Conservation (phyloP, 345 rosid species). For the Aquilaria yunnanensis region DNA sequence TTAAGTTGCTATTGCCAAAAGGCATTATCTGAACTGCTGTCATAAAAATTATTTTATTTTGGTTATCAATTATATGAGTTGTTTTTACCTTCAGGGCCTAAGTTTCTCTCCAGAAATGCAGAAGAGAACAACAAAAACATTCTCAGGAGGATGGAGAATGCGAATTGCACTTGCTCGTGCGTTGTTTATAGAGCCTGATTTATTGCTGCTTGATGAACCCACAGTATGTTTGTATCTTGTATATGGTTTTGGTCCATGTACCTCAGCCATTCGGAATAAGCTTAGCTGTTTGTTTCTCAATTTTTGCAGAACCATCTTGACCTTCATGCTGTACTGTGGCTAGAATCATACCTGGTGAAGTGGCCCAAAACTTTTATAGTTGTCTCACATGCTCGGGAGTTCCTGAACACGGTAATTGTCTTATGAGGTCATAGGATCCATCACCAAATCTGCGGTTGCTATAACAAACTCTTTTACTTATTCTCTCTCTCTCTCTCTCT, state of each 20-base stretch:
- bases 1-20: too few relatives aligned
- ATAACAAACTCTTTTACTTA: neutral
- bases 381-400: slow-evolving; percentile 98
- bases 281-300: slow-evolving; percentile 4
- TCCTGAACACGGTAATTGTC: slow-evolving; percentile 78
- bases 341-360: slow-evolving; percentile 87
- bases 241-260: slow-evolving; percentile 4
- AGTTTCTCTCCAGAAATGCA: slow-evolving; percentile 97
- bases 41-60: too few relatives aligned
- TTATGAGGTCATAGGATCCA: neutral
- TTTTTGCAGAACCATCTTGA: slow-evolving; percentile 94
- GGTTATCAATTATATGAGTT: too few relatives aligned
- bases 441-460: neutral
- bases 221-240: slow-evolving; percentile 43
- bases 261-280: neutral
- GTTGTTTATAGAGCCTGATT: slow-evolving; percentile 86
- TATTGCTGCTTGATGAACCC: slow-evolving; percentile 97
- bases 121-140: slow-evolving; percentile 66
- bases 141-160: slow-evolving; percentile 99
- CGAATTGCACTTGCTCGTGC: slow-evolving; percentile 98
- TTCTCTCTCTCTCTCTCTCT: slow-evolving; percentile 1
- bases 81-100: slow-evolving; percentile 63
- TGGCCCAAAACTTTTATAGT: slow-evolving; percentile 99
- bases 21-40: too few relatives aligned
- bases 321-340: slow-evolving; percentile 98